Evolutionary conservation across 2,329 filamentous ascomycete genomes (phyloP).

Genomic region (Uncinocarpus reesii): DNA sequence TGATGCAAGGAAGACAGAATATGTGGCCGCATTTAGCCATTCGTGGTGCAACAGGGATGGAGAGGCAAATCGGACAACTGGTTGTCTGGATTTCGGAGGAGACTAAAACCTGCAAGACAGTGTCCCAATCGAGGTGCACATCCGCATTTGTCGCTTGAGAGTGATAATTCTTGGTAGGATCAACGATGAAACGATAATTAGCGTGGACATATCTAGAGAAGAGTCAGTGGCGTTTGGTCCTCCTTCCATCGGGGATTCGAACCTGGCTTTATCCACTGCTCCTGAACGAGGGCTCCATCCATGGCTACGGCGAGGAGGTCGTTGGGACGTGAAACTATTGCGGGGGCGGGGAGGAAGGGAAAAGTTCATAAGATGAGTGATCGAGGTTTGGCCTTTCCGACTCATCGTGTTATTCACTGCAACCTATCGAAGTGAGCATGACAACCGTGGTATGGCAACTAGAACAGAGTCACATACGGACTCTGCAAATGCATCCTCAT

Average conservation of each 20-base stretch:
- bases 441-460: slow-evolving; percentile 9
- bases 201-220: slow-evolving; percentile 69
- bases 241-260: slow-evolving; percentile 24
- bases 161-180: slow-evolving; percentile 67
- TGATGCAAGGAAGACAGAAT: slow-evolving; percentile 84
- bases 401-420: slow-evolving; percentile 55
- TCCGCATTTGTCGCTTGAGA: slow-evolving; percentile 78
- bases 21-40: slow-evolving; percentile 98
- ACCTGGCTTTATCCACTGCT: slow-evolving; percentile 80
- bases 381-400: slow-evolving; percentile 87
- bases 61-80: slow-evolving; percentile 90
- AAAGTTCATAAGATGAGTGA: slow-evolving; percentile 94
- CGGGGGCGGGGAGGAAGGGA: slow-evolving; percentile 65
- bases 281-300: slow-evolving; percentile 81
- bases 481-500: slow-evolving; percentile 84
- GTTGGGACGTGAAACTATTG: slow-evolving; percentile 37
- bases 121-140: slow-evolving; percentile 78
- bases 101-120: slow-evolving; percentile 82
- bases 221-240: slow-evolving; percentile 6
- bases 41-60: slow-evolving; percentile 79
- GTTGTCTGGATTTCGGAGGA: slow-evolving; percentile 80
- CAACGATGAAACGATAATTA: slow-evolving; percentile 94
- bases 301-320: slow-evolving; percentile 57
- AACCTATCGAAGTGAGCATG: slow-evolving; percentile 33
- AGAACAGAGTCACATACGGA: slow-evolving; percentile 43